Conservation (phyloP, 108 stramenopile genomes). For the Pseudonitzschia delicatissima region DNA sequence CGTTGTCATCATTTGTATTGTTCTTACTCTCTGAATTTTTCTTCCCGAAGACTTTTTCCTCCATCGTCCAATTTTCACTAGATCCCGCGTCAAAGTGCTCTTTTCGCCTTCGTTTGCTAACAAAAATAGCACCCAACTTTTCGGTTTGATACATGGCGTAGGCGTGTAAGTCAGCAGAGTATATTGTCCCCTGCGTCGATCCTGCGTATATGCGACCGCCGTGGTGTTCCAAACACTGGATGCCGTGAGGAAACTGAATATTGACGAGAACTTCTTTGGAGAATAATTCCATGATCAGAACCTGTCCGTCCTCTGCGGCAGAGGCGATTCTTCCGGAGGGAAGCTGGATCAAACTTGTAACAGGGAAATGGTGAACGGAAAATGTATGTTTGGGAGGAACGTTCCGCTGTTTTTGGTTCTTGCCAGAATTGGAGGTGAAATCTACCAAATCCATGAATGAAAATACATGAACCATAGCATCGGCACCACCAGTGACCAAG, state of each 20-base stretch:
- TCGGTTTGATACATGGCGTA: conserved; percentile 57
- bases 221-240: conserved; percentile 42
- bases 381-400: conserved; percentile 65
- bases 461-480: conserved; percentile 81
- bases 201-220: conserved; percentile 57
- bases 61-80: conserved; percentile 8
- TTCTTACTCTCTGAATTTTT: neutral
- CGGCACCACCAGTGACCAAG: conserved; percentile 76
- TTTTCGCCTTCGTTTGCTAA: conserved; percentile 8
- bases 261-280: conserved; percentile 52
- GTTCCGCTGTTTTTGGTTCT: conserved; percentile 3
- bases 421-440: neutral
- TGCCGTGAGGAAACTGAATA: conserved; percentile 54
- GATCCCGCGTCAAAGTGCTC: conserved; percentile 6
- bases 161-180: conserved; percentile 61
- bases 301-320: conserved; percentile 57
- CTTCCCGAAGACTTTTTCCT: conserved; percentile 41
- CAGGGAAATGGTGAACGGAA: conserved; percentile 68
- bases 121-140: conserved; percentile 35
- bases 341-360: conserved; percentile 43
- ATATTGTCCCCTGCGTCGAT: conserved; percentile 64
- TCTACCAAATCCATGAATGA: conserved; percentile 57
- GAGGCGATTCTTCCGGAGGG: conserved; percentile 55
- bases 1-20: neutral
- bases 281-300: conserved; percentile 62